These are phyloP conservation scores for Gastrolobium bilobum DNA, from an alignment of 306 rosid species.

Conservation along the genomic window DNA sequence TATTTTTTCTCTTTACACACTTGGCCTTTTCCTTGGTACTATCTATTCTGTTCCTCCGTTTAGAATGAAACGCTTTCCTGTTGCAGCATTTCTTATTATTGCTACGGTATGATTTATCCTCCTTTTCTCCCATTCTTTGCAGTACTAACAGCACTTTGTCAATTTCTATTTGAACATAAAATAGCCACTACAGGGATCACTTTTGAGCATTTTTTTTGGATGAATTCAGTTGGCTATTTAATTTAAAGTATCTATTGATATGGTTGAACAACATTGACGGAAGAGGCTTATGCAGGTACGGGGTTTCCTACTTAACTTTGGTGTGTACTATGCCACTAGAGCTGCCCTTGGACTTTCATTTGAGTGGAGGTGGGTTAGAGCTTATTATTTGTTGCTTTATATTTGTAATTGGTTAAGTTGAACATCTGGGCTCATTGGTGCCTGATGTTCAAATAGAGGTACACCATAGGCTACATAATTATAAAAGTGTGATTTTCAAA, in stretches of 20 bases:
- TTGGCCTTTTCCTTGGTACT: conserved; percentile 96
- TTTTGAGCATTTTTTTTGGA: conserved; percentile 7
- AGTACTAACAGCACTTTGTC: conserved; percentile 25
- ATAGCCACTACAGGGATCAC: conserved; percentile 3
- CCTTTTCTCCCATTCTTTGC: conserved; percentile 34
- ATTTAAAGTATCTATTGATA: conserved; percentile 34
- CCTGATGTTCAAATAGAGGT: conserved; percentile 36
- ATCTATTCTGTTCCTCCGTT: conserved; percentile 95
- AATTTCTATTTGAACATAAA: not conserved
- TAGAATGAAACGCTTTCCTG: conserved; percentile 94
- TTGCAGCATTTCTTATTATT: conserved; percentile 96
- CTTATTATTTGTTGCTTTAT: conserved; percentile 37
- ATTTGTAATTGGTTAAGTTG: conserved; percentile 37
- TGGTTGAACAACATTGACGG: conserved; percentile 45
- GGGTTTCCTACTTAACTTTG: conserved; percentile 95
- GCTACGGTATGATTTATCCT: conserved; percentile 74
- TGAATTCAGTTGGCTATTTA: conserved; percentile 19
- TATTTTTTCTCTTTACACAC: conserved; percentile 80
- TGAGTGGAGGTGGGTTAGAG: conserved; percentile 85
- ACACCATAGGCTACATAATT: conserved; percentile 1
- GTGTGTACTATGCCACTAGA: conserved; percentile 95
- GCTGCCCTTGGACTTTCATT: conserved; percentile 94
- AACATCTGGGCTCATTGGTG: not conserved
- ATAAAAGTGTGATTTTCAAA: conserved; percentile 26
- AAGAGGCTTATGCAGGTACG: conserved; percentile 75